Percentiles rank a stretch among this genome's conserved stretches.
Evolutionary conservation across 345 rosid genomes (phyloP).

Genomic region (Salix arbutifolia): DNA sequence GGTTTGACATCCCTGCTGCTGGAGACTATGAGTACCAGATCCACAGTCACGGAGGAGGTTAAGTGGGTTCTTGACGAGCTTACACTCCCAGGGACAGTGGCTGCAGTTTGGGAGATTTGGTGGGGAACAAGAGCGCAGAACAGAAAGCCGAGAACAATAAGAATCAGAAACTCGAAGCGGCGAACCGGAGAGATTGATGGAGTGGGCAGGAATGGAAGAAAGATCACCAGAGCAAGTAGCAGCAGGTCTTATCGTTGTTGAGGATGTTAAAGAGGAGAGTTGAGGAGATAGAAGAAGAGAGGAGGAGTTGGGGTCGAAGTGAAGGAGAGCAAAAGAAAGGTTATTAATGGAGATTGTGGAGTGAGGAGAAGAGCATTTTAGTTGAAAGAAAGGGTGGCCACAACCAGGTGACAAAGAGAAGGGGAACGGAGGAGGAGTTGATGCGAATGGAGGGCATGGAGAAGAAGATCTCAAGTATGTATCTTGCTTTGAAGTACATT

Average conservation of each 20-base stretch:
- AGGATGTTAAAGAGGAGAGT: background rate
- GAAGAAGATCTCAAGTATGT: conserved; percentile 22
- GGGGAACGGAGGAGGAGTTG: conserved; percentile 51
- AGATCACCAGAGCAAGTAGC: conserved; percentile 21
- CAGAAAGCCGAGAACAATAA: conserved; percentile 70
- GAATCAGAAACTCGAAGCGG: conserved; percentile 69
- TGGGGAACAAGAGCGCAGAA: conserved; percentile 56
- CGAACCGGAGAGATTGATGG: conserved; percentile 58
- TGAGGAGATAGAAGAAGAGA: conserved; percentile 51
- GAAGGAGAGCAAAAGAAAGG: conserved; percentile 53
- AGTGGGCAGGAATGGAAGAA: conserved; percentile 34
- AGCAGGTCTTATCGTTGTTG: background rate
- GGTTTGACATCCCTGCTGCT: conserved; percentile 61
- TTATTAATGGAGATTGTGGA: conserved; percentile 60
- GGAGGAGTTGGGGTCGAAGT: conserved; percentile 42
- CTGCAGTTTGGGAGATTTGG: conserved; percentile 50
- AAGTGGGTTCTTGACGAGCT: conserved; percentile 48
- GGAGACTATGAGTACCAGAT: conserved; percentile 35
- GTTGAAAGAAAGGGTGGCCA: conserved; percentile 75
- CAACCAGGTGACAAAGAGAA: conserved; percentile 69
- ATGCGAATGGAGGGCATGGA: conserved; percentile 67
- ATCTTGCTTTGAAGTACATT: conserved; percentile 24
- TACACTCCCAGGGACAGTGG: conserved; percentile 62
- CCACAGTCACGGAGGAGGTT: conserved; percentile 61
- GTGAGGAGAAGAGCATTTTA: conserved; percentile 61